Evolutionary conservation across 441 rosid species (phyloP), one percentile per base, ranked within the genome.

Genomic region (Pelargonium cotyledonis): DNA sequence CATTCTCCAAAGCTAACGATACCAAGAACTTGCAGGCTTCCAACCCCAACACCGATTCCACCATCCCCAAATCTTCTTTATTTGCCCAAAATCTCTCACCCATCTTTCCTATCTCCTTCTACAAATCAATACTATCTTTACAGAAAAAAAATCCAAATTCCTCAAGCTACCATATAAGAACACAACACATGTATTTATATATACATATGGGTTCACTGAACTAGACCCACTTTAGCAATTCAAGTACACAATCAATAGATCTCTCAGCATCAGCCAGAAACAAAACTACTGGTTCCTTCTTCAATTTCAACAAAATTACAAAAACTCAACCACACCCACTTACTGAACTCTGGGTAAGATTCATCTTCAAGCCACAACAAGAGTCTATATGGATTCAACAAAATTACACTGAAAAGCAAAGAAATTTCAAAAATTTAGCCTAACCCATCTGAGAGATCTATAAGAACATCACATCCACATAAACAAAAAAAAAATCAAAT

Each of bases 11-110:
- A 75, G 88, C 82, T 3, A 83, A 83, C 8, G 88, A 83, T 60
- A 80, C 80, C 74, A 94, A 79, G 66, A 81, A 87, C 66, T 88
- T 80, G 62, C 92, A 86, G 55, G 92, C 97, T 77, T 87, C 96
- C 6, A 74, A 41, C 60, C 98, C 96, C 72, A 94, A 64, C 43
- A 89, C 75, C 2, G 98, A 86, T 76, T 89, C 97, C 70, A 91
- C 85, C 78, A 82, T 55, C 35, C 85, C 84, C 69, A 81, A 87
- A 72, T 85, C 87, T 68, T 87, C 97, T 57, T 82, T 91, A 64
- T 74, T 83, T 31, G 65, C 78, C 90, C 90, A 88, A 69, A 88
- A 82, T 68, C 85, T 86, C 68, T 78, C 90, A 57, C 77, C 89
- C 97, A 93, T 92, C 62, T 81, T 78, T 53, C 60, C 26, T 65